Percentiles rank a stretch among this genome's conserved stretches.
These are phyloP conservation scores for Umbelopsis sp. DNA, from an alignment of 371 early-diverging fungal species.

Conservation along the genomic window DNA sequence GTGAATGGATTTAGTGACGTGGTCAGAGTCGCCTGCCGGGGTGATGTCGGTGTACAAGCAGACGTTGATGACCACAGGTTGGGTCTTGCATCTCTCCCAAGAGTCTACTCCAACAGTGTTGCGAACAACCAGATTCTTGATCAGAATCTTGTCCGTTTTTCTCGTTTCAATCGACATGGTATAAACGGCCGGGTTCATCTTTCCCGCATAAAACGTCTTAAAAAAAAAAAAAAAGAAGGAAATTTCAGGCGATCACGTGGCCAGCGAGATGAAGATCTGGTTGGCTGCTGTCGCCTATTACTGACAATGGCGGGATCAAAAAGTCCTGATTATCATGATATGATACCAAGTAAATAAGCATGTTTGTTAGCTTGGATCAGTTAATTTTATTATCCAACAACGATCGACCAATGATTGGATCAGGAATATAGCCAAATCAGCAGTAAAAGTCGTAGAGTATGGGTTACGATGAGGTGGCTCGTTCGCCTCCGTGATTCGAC, in stretches of 20 bases:
- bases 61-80: conserved; percentile 84
- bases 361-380: no score
- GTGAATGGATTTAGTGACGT: conserved; percentile 78
- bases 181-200: neutral
- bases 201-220: neutral
- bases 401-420: no score
- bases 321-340: no score
- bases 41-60: conserved; percentile 75
- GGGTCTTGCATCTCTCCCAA: conserved; percentile 88
- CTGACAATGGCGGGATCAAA: no score
- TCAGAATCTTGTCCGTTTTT: conserved; percentile 71
- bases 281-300: no score
- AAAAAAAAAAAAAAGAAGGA: neutral
- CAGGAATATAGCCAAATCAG: no score
- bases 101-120: conserved; percentile 92
- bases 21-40: conserved; percentile 78
- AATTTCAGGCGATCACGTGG: conserved; percentile 4
- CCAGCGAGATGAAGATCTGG: no score
- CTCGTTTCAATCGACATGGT: neutral
- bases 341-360: no score
- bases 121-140: conserved; percentile 82
- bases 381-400: no score
- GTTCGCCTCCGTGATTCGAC: no score
- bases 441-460: no score
- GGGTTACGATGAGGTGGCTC: no score